Evolutionary conservation across 345 rosid species (phyloP), one percentile per base, ranked within the genome.

Genomic region (Eucalyptus caleyi): DNA sequence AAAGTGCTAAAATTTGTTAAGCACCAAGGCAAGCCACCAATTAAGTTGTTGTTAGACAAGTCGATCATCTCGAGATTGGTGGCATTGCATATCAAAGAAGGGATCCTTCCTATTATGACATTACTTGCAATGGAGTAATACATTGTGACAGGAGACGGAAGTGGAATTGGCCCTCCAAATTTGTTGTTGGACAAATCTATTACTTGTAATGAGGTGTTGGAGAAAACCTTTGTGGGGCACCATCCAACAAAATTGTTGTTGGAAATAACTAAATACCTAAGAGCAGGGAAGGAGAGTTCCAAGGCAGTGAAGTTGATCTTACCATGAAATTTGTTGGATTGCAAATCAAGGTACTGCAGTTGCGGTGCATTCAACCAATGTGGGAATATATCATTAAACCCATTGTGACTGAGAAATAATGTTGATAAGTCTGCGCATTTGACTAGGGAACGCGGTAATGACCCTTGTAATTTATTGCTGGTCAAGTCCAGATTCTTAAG

Each of bases 341-440:
- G 87, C 82, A 89, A 85, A n/a, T 85, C 82, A 50, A 85, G n/a
- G 7, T 0, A 0, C 0, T 1, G 0, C 16, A 85, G 18, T 3
- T 1, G 21, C 23, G 7, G 8, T n/a, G 44, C 53, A 4, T 32
- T 37, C 2, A 87, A 10, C 90, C 86, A 87, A 14, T 45, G 23
- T 5, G 90, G 88, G 49, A 77, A 47, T 10, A 23, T n/a, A 32
- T 32, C 80, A n/a, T 18, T 67, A 8, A 67, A 32, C 19, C 0
- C 40, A 0, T n/a, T 67, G 21, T 67, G 42, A 67, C 4, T 0
- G 2, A 67, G 11, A n/a, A 0, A 0, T n/a, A 67, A 2, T 23
- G 0, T 3, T 54, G 9, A 2, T 19, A 89, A 51, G 6, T 8
- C 0, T 0, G 1, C 10, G 5, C 69, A 72, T 19, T 53, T 87